These are phyloP conservation scores for Scleromitrula shiraiana DNA, from an alignment of 2,329 filamentous ascomycete species.

Conservation along the genomic window DNA sequence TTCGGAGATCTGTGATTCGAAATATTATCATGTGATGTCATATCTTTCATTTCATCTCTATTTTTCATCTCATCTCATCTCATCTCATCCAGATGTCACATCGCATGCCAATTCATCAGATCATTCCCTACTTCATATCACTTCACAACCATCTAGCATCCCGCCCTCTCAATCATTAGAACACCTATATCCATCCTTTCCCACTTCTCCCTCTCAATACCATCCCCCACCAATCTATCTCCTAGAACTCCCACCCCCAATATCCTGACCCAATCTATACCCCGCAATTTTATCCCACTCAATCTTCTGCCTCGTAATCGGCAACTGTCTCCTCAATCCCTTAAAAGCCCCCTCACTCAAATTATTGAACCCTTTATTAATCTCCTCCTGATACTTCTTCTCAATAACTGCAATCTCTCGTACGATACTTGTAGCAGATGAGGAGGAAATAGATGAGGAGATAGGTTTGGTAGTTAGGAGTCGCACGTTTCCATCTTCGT, in stretches of 20 bases:
- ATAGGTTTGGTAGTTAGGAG: constrained; percentile 81
- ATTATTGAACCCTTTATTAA: constrained; percentile 82
- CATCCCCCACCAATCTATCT: constrained; percentile 32
- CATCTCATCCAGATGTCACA: not conserved
- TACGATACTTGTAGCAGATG: constrained; percentile 51
- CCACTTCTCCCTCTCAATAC: not conserved
- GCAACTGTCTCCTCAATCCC: constrained; percentile 80
- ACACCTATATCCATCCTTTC: not conserved
- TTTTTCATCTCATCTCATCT: not conserved
- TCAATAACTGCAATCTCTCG: constrained; percentile 72
- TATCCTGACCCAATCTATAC: constrained; percentile 78
- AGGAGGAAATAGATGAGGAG: constrained; percentile 50
- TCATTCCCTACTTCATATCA: not conserved
- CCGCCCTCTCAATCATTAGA: not conserved
- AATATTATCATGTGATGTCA: no score
- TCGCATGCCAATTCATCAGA: not conserved
- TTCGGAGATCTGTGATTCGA: no score
- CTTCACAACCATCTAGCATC: no score
- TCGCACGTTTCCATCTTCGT: constrained; percentile 96
- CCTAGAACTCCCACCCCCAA: constrained; percentile 57
- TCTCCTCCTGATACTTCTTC: constrained; percentile 91
- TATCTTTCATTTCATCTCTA: not conserved
- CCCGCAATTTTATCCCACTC: constrained; percentile 98
- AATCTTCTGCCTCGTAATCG: constrained; percentile 95
- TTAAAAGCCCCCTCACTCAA: constrained; percentile 96